Percentiles rank a stretch among this genome's conserved stretches.
Evolutionary conservation across 495 filamentous ascomycete genomes (phyloP).

Genomic region (Talaromyces proteolyticus): DNA sequence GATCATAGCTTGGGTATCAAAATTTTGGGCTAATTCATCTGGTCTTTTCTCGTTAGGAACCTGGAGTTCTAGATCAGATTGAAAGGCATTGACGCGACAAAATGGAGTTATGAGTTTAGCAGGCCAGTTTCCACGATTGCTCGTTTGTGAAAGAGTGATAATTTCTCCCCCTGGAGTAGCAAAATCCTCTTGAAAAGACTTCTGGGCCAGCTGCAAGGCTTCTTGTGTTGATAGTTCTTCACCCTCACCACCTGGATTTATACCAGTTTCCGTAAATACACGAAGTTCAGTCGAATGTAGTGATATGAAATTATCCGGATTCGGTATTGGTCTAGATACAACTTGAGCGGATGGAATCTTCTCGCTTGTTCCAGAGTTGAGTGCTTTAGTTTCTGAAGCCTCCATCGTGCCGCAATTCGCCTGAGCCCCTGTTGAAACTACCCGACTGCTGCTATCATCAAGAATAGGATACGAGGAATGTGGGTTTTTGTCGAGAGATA

Average conservation of each 20-base stretch:
- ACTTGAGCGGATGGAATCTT: conserved; percentile 35
- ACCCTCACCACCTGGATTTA: conserved; percentile 20
- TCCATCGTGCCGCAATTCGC: neutral
- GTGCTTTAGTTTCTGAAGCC: neutral
- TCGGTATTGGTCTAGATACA: conserved; percentile 16
- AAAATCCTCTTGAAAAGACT: conserved; percentile 41
- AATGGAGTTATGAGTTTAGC: conserved; percentile 32
- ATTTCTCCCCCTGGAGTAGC: conserved; percentile 21
- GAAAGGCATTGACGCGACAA: conserved; percentile 12
- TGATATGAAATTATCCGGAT: conserved; percentile 28
- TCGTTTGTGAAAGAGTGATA: neutral
- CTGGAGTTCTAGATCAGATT: conserved; percentile 10
- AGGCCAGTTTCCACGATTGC: conserved; percentile 8
- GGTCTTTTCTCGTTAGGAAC: conserved; percentile 6
- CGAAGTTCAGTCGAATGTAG: conserved; percentile 31
- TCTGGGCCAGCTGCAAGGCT: conserved; percentile 40
- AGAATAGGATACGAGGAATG: neutral
- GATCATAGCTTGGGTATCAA: conserved; percentile 46
- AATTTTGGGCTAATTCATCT: conserved; percentile 11
- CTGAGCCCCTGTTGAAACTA: neutral
- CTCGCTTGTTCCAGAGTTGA: conserved; percentile 11
- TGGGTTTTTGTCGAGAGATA: neutral
- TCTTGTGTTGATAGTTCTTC: conserved; percentile 43
- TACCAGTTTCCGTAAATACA: conserved; percentile 14
- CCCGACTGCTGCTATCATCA: neutral